Evolutionary conservation across 352 stramenopile genomes (phyloP), one percentile per base, ranked within the genome.

Genomic region (Globisporangium yorkense): DNA sequence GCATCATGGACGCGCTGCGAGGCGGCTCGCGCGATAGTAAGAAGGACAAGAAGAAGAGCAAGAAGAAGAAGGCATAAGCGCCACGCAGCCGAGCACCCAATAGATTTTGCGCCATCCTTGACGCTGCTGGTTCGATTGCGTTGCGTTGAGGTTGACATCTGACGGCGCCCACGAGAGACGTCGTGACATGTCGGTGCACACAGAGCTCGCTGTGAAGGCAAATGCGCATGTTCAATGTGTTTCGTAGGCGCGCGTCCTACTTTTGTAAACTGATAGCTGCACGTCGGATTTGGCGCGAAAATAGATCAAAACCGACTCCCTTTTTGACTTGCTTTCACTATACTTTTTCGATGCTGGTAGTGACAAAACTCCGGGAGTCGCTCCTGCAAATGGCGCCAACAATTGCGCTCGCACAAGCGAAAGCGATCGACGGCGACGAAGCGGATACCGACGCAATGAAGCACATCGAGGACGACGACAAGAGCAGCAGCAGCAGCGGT

Each of bases 1-100:
- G 71, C 47, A 90, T 90, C 62, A 81, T 90, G 75, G 76, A 80
- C 51, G 78, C 69, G 21, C 67, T 90, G 51, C 75, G 76, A n/a
- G 65, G 58, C 50, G 62, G 70, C 0, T 55, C 51, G 31, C 84
- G 83, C 53, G 76, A 76, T 37, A 77, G 54, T 48, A 82, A 77
- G 54, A 82, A 80, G 52, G 59, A 65, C 13, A 63, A 64, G 41
- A 45, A 49, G 44, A 49, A 49, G 44, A 60, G 61, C 13, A 61
- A 64, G 37, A 61, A 35, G 44, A 59, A 73, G 45, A 62, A 70
- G 13, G 29, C 54, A 35, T 63, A 66, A 45, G 21, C 46, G 41
- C 35, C 18, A 9, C 8, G 20, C 13, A n/a, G 10, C 16, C 7
- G 41, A n/a, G 16, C 18, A 46, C 12, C n/a, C 10, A n/a, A 53